Evolutionary conservation across 2,329 filamentous ascomycete genomes (phyloP).

Genomic region (Pseudogymnoascus sp.): DNA sequence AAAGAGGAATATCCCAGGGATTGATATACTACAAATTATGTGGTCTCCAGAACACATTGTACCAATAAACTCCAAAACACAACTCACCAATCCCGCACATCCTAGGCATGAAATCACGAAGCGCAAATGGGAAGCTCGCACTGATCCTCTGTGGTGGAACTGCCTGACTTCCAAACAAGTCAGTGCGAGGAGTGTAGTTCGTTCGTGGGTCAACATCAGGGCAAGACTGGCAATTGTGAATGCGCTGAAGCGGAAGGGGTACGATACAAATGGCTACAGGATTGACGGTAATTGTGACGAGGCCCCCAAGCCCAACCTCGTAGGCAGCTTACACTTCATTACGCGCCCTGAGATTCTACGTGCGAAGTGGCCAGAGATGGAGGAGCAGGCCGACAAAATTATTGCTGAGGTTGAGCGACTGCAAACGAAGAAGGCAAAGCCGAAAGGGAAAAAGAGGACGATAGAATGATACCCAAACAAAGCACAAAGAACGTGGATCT

Average conservation of each 20-base stretch:
- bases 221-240: constrained; percentile 37
- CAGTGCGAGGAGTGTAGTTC: constrained; percentile 36
- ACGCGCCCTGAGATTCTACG: neutral
- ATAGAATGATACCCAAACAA: neutral
- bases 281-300: neutral
- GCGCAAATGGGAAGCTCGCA: constrained; percentile 31
- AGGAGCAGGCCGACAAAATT: neutral
- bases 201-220: constrained; percentile 38
- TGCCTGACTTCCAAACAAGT: constrained; percentile 29
- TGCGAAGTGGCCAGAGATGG: neutral
- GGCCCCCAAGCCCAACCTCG: neutral
- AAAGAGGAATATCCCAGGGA: constrained; percentile 20
- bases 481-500: constrained; percentile 11
- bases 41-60: constrained; percentile 4
- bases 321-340: neutral
- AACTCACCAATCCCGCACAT: constrained; percentile 19
- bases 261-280: constrained; percentile 27
- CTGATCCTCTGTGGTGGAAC: constrained; percentile 41
- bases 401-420: neutral
- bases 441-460: neutral
- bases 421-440: neutral
- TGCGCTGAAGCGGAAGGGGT: constrained; percentile 40
- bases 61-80: neutral
- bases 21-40: constrained; percentile 10
- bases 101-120: constrained; percentile 32